Percentiles rank a stretch among this genome's conserved stretches.
Conservation (phyloP, 208 protist species). For the Acanthamoeba pearcei region DNA sequence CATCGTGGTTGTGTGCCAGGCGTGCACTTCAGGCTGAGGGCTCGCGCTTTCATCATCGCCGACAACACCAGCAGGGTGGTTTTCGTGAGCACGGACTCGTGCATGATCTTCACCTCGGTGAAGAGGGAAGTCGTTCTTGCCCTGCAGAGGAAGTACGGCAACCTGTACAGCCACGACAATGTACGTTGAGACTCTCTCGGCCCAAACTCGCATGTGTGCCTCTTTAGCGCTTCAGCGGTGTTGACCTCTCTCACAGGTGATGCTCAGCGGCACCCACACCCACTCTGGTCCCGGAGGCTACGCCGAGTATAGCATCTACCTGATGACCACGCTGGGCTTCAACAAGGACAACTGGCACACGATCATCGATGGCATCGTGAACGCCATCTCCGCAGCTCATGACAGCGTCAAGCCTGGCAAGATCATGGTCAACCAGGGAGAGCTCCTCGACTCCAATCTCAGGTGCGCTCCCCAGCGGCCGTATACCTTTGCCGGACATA, state of each 20-base stretch:
- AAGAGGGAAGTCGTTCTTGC: constrained; percentile 79
- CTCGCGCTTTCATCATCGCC: constrained; percentile 82
- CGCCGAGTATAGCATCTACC: constrained; percentile 37
- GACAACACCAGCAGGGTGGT: constrained; percentile 78
- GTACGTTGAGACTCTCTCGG: not conserved
- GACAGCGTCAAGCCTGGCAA: constrained; percentile 73
- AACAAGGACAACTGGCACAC: constrained; percentile 81
- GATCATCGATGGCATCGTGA: constrained; percentile 82
- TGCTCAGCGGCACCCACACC: constrained; percentile 83
- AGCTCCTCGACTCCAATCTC: constrained; percentile 81
- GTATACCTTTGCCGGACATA: not conserved
- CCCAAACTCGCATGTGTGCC: too few relatives aligned
- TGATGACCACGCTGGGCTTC: constrained; percentile 84
- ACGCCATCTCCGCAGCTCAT: constrained; percentile 80
- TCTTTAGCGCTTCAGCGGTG: too few relatives aligned
- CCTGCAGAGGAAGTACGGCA: constrained; percentile 75
- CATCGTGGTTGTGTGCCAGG: constrained; percentile 18
- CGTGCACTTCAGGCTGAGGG: constrained; percentile 80
- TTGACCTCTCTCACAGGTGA: not conserved
- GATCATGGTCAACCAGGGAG: constrained; percentile 64
- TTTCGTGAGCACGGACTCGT: constrained; percentile 82
- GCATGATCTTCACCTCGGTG: constrained; percentile 84
- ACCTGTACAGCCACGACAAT: constrained; percentile 81
- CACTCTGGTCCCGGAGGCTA: constrained; percentile 83
- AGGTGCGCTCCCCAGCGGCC: constrained; percentile 49